Evolutionary conservation across 2,329 filamentous ascomycete genomes (phyloP).

Genomic region (Calonectria fujianensis): DNA sequence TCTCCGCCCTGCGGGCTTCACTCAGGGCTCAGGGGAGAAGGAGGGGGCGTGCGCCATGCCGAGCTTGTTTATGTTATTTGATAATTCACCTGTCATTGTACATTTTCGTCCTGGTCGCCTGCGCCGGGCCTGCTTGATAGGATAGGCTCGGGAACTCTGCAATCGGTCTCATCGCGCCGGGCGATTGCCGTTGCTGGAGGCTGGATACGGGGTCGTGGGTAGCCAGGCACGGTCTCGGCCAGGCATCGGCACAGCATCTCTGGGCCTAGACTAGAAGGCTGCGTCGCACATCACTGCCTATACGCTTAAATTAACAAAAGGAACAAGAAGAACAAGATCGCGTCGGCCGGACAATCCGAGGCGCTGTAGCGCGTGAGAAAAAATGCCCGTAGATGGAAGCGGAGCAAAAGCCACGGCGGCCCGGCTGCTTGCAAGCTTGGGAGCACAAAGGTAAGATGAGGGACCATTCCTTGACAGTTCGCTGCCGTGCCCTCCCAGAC

Average conservation of each 20-base stretch:
- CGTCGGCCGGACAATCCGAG: slow-evolving; percentile 14
- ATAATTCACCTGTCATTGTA: slow-evolving; percentile 10
- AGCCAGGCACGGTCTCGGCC: slow-evolving; percentile 1
- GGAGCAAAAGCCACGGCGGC: neutral
- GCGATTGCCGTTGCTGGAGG: slow-evolving; percentile 8
- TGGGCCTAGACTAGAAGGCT: neutral
- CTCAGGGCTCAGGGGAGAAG: neutral
- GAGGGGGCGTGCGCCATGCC: slow-evolving; percentile 3
- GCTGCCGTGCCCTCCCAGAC: neutral
- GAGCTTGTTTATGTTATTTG: slow-evolving; percentile 15
- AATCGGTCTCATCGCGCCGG: slow-evolving; percentile 18
- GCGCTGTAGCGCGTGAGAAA: neutral
- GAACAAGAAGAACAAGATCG: neutral
- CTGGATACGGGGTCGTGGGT: neutral
- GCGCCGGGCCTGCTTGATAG: neutral
- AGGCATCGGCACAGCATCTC: neutral
- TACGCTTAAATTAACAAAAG: neutral
- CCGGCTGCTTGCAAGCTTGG: neutral
- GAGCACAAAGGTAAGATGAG: neutral
- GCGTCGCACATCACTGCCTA: slow-evolving; percentile 9
- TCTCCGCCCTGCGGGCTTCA: slow-evolving; percentile 7
- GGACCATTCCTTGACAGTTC: neutral
- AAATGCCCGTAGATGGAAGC: neutral
- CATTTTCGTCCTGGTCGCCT: slow-evolving; percentile 5
- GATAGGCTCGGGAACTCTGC: slow-evolving; percentile 7